These are phyloP conservation scores for Pyrenula aspistea DNA, from an alignment of 495 filamentous ascomycete genomes.

Conservation along the genomic window DNA sequence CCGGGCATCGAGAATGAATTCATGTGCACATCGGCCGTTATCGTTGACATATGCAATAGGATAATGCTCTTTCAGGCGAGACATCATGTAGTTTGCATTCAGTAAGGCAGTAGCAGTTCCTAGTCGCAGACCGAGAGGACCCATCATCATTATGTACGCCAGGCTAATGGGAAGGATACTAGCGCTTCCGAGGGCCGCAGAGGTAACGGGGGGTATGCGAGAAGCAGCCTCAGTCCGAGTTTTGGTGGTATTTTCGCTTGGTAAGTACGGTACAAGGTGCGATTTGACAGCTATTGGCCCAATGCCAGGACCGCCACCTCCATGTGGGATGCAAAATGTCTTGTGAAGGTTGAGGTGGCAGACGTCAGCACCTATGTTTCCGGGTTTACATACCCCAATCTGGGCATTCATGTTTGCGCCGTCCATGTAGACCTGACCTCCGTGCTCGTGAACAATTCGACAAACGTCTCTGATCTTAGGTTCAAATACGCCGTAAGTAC, in stretches of 20 bases:
- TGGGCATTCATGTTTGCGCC: constrained; percentile 99
- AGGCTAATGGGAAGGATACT: constrained; percentile 94
- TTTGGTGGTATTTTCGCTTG: constrained; percentile 25
- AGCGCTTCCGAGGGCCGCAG: constrained; percentile 83
- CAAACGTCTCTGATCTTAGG: constrained; percentile 81
- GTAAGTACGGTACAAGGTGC: constrained; percentile 70
- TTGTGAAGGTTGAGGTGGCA: constrained; percentile 98
- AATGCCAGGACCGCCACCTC: constrained; percentile 89
- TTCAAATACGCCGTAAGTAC: constrained; percentile 94
- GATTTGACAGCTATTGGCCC: constrained; percentile 88
- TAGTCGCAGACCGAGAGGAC: constrained; percentile 76
- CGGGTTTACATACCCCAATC: constrained; percentile 92
- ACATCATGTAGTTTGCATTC: constrained; percentile 96
- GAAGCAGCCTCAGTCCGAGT: constrained; percentile 38
- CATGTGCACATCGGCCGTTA: constrained; percentile 83
- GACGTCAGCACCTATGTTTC: constrained; percentile 94
- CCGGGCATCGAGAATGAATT: constrained; percentile 93
- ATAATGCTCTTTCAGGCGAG: constrained; percentile 81
- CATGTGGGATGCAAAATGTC: constrained; percentile 98
- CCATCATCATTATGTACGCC: constrained; percentile 98
- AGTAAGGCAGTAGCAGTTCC: constrained; percentile 90
- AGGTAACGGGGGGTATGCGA: constrained; percentile 60
- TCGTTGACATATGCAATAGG: constrained; percentile 86
- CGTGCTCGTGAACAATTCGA: constrained; percentile 72
- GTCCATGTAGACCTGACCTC: constrained; percentile 98